These are phyloP conservation scores for Hirsutella thompsonii DNA, from an alignment of 2,329 filamentous ascomycete species.

Conservation along the genomic window DNA sequence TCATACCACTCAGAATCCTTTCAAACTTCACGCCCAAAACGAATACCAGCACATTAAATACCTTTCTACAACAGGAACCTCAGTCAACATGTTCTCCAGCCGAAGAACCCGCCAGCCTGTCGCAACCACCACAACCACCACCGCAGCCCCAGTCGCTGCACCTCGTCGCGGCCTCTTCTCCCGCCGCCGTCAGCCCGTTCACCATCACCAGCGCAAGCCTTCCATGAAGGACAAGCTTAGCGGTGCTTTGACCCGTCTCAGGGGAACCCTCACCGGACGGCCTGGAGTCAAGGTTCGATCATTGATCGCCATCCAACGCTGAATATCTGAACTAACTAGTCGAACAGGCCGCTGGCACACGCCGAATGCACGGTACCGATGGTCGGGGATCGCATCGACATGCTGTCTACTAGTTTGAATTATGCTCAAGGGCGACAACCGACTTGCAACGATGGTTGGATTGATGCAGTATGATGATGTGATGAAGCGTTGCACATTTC, in stretches of 20 bases:
- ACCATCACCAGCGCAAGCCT: conserved; percentile 55
- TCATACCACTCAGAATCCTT: too few relatives aligned
- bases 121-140: conserved; percentile 19
- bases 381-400: conserved; percentile 41
- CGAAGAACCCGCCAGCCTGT: conserved; percentile 7
- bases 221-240: conserved; percentile 66
- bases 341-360: conserved; percentile 53
- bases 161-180: conserved; percentile 22
- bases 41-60: too few relatives aligned
- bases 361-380: conserved; percentile 64
- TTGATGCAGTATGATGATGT: too few relatives aligned
- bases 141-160: conserved; percentile 22
- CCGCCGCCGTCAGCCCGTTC: conserved; percentile 26
- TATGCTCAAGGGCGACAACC: too few relatives aligned
- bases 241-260: conserved; percentile 61
- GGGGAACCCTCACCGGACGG: conserved; percentile 53
- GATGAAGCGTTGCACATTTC: too few relatives aligned
- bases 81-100: conserved; percentile 10
- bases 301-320: not conserved
- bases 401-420: not conserved
- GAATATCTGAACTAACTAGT: not conserved
- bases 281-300: conserved; percentile 60
- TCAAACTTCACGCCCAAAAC: too few relatives aligned
- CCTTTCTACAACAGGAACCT: not conserved
- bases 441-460: too few relatives aligned